phyloP scores from a whole-genome alignment of 352 stramenopile genomes.

The Lagenidium sp. region DNA sequence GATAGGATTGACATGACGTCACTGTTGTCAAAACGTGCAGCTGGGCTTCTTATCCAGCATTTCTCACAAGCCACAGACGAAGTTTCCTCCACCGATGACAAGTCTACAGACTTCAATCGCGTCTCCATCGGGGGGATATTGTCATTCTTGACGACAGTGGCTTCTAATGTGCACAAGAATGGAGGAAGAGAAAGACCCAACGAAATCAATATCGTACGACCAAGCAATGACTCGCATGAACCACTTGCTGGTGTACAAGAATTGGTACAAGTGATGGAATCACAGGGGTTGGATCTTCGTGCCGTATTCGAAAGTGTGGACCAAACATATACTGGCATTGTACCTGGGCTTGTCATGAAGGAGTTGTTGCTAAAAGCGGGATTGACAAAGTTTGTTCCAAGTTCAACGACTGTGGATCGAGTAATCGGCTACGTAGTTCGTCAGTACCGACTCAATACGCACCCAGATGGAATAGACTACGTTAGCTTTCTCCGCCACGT shows the following conservation, averaged over 20 bases:
- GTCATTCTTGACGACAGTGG: too few relatives aligned
- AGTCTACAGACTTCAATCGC: too few relatives aligned
- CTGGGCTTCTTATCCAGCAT: conserved; percentile 28
- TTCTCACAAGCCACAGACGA: too few relatives aligned
- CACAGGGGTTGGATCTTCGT: conserved; percentile 32
- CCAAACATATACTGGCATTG: conserved; percentile 23
- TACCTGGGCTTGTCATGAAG: conserved; percentile 48
- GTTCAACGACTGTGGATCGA: conserved; percentile 15
- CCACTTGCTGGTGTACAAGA: conserved; percentile 7
- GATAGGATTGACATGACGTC: conserved; percentile 27
- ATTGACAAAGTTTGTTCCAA: conserved; percentile 13
- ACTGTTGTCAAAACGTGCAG: conserved; percentile 27
- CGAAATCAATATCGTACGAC: too few relatives aligned
- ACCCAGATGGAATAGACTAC: too few relatives aligned
- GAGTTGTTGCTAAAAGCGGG: conserved; percentile 28
- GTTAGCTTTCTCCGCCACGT: too few relatives aligned
- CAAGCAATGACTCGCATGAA: too few relatives aligned
- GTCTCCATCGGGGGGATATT: too few relatives aligned
- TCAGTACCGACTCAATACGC: conserved; percentile 40
- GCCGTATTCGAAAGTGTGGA: conserved; percentile 45
- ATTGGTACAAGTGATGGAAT: conserved; percentile 26
- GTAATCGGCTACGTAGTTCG: conserved; percentile 45
- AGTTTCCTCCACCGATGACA: too few relatives aligned
- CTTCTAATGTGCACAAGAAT: too few relatives aligned
- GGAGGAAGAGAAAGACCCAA: too few relatives aligned